These are phyloP conservation scores for Tricladium varicosporioides DNA, from an alignment of 2,329 filamentous ascomycete genomes.

Conservation along the genomic window DNA sequence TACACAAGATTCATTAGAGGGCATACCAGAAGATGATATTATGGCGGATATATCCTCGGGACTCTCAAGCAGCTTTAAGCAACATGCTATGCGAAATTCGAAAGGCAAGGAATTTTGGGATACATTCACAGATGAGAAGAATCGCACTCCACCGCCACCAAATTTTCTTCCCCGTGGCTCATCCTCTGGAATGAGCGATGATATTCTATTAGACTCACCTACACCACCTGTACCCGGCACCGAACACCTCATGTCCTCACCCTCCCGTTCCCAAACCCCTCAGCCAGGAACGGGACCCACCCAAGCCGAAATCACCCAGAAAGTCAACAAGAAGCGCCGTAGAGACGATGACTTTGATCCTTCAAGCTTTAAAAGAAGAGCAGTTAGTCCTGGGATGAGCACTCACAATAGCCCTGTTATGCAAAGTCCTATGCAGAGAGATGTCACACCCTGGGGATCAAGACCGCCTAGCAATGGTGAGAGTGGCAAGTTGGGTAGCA, in stretches of 20 bases:
- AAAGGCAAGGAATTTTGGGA: slow-evolving; percentile 78
- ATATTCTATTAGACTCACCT: slow-evolving; percentile 47
- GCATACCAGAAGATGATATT: slow-evolving; percentile 67
- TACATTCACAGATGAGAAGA: slow-evolving; percentile 67
- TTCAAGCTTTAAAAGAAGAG: slow-evolving; percentile 82
- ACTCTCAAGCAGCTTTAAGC: slow-evolving; percentile 68
- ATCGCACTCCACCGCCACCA: slow-evolving; percentile 50
- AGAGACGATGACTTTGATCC: slow-evolving; percentile 90
- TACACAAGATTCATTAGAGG: slow-evolving; percentile 62
- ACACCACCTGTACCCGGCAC: slow-evolving; percentile 29
- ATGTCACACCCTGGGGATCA: slow-evolving; percentile 69
- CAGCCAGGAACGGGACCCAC: slow-evolving; percentile 48
- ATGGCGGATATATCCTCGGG: slow-evolving; percentile 51
- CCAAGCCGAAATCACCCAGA: slow-evolving; percentile 72
- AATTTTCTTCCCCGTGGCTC: slow-evolving; percentile 56
- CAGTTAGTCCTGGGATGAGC: slow-evolving; percentile 88
- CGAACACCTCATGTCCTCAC: slow-evolving; percentile 28
- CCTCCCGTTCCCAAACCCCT: slow-evolving; percentile 32
- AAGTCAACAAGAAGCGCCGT: slow-evolving; percentile 78
- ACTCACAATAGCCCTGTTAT: slow-evolving; percentile 86
- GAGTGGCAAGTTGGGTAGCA: slow-evolving; percentile 48
- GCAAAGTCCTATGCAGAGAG: slow-evolving; percentile 77
- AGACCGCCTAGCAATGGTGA: slow-evolving; percentile 58
- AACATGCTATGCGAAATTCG: slow-evolving; percentile 69
- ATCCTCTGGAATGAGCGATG: slow-evolving; percentile 63